These are phyloP conservation scores for Pelargonium nanum DNA, from an alignment of 345 rosid genomes.

Conservation along the genomic window DNA sequence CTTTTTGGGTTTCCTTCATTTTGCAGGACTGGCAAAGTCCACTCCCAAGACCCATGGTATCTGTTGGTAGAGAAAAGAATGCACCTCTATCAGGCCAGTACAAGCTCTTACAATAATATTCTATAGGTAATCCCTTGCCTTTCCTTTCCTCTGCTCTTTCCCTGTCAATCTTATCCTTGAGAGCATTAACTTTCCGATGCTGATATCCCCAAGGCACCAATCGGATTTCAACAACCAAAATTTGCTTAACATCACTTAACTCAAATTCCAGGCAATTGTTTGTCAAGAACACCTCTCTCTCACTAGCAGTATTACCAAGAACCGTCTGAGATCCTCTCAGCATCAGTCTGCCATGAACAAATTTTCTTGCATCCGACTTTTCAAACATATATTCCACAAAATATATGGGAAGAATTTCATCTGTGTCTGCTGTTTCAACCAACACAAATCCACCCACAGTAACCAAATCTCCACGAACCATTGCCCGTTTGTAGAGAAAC, in stretches of 20 bases:
- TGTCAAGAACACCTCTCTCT: conserved; percentile 55
- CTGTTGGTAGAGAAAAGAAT: conserved; percentile 41
- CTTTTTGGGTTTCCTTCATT: conserved; percentile 22
- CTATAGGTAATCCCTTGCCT: conserved; percentile 32
- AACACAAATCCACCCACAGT: conserved; percentile 39
- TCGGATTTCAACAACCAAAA: conserved; percentile 28
- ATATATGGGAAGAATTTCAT: conserved; percentile 36
- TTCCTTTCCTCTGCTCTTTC: conserved; percentile 46
- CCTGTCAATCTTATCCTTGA: conserved; percentile 33
- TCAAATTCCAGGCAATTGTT: conserved; percentile 37
- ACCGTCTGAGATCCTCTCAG: conserved; percentile 47
- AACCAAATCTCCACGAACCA: conserved; percentile 34
- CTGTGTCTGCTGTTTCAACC: conserved; percentile 29
- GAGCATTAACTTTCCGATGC: conserved; percentile 34
- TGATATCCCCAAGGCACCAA: conserved; percentile 56
- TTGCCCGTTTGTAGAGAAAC: conserved; percentile 40
- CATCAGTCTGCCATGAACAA: conserved; percentile 53
- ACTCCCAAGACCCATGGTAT: conserved; percentile 32
- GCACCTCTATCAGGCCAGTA: conserved; percentile 62
- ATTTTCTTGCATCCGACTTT: conserved; percentile 29
- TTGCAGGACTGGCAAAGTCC: conserved; percentile 47
- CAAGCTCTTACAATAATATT: conserved; percentile 49
- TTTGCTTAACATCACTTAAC: conserved; percentile 34
- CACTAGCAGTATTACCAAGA: conserved; percentile 45
- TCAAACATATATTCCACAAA: conserved; percentile 63